These are phyloP conservation scores for Penicillium sp. DNA, from an alignment of 2,329 filamentous ascomycete genomes.

Conservation along the genomic window DNA sequence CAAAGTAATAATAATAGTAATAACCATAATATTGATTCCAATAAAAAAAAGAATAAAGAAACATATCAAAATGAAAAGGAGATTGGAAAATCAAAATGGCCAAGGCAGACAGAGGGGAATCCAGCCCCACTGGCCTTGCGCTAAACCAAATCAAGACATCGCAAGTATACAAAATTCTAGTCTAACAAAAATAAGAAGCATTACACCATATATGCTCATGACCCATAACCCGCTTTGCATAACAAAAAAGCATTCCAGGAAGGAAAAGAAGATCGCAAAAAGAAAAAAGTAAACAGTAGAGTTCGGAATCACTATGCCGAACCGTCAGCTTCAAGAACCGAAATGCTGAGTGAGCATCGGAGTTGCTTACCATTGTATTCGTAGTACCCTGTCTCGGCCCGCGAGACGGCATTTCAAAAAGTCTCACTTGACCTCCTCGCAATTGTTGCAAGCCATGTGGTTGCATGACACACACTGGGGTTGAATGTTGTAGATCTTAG, in stretches of 20 bases:
- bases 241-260: neutral
- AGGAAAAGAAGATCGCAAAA: neutral
- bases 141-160: slow-evolving; percentile 17
- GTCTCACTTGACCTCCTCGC: slow-evolving; percentile 32
- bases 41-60: neutral
- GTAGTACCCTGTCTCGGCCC: slow-evolving; percentile 3
- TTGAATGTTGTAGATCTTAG: slow-evolving; percentile 38
- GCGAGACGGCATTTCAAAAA: neutral
- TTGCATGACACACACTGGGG: slow-evolving; percentile 34
- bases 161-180: slow-evolving; percentile 23
- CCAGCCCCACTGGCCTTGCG: slow-evolving; percentile 16
- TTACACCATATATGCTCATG: slow-evolving; percentile 11
- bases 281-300: slow-evolving; percentile 12
- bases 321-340: slow-evolving; percentile 7
- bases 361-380: slow-evolving; percentile 14
- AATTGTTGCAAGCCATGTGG: slow-evolving; percentile 32
- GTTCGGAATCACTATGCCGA: slow-evolving; percentile 12
- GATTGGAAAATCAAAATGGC: neutral
- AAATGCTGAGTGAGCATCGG: slow-evolving; percentile 7
- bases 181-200: slow-evolving; percentile 9
- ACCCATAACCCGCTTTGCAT: slow-evolving; percentile 4
- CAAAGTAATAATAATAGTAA: neutral
- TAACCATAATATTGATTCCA: neutral
- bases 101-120: slow-evolving; percentile 11
- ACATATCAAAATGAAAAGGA: neutral